These are phyloP conservation scores for Veloporphyrellus conicus DNA, from an alignment of 1,284 basidiomycete species.

Conservation along the genomic window DNA sequence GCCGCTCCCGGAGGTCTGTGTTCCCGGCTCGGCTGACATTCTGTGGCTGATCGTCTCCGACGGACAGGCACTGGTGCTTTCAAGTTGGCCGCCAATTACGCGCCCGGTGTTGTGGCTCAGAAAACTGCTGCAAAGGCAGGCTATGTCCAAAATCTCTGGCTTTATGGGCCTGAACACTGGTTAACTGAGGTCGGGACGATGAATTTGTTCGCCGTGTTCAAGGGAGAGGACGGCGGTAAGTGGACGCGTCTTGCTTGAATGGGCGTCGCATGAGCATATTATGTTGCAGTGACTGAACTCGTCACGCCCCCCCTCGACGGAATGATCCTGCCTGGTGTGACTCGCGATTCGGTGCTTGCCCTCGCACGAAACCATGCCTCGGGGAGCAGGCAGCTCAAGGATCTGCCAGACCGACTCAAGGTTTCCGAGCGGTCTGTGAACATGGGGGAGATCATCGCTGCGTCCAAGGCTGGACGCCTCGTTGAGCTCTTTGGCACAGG, in stretches of 20 bases:
- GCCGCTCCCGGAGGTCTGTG: slow-evolving; percentile 84
- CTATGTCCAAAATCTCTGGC: slow-evolving; percentile 94
- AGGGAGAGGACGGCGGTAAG: slow-evolving; percentile 67
- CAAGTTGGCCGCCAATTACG: slow-evolving; percentile 92
- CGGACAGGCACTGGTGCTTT: slow-evolving; percentile 74
- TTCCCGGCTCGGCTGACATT: neutral
- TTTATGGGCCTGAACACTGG: slow-evolving; percentile 82
- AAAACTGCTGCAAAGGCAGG: slow-evolving; percentile 78
- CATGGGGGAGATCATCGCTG: slow-evolving; percentile 84
- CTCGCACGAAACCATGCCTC: slow-evolving; percentile 76
- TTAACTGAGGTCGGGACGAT: slow-evolving; percentile 93
- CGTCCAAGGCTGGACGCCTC: slow-evolving; percentile 65
- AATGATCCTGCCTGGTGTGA: slow-evolving; percentile 95
- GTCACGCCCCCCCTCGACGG: slow-evolving; percentile 92
- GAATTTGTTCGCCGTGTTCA: slow-evolving; percentile 92
- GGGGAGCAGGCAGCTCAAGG: slow-evolving; percentile 52
- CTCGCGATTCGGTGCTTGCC: slow-evolving; percentile 84
- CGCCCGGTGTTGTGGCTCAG: slow-evolving; percentile 86
- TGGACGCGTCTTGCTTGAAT: slow-evolving; percentile 2
- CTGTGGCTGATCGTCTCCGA: slow-evolving; percentile 7
- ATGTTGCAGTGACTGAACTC: slow-evolving; percentile 60
- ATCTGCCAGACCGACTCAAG: slow-evolving; percentile 64
- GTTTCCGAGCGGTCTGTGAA: slow-evolving; percentile 83
- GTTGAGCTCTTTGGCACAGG: slow-evolving; percentile 93
- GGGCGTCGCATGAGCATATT: neutral